Conservation (phyloP, 2,329 filamentous ascomycete species). For the Hypoxylon sp. region DNA sequence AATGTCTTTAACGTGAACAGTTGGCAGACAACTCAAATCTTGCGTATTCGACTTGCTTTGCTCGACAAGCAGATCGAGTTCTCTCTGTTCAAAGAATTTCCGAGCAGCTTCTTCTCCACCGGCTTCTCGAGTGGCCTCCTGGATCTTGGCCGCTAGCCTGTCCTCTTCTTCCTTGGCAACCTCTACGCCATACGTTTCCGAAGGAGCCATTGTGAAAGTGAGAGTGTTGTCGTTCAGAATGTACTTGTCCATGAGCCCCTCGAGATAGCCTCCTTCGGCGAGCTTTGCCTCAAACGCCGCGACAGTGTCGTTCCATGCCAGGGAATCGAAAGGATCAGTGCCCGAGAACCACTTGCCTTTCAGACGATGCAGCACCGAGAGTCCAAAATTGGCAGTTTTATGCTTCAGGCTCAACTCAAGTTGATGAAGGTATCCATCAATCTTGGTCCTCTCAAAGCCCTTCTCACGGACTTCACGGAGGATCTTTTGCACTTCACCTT, state of each 20-base stretch:
- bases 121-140: slow-evolving; percentile 76
- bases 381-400: slow-evolving; percentile 95
- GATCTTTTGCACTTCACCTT: slow-evolving; percentile 79
- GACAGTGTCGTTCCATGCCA: slow-evolving; percentile 93
- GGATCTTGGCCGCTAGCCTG: slow-evolving; percentile 81
- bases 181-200: slow-evolving; percentile 79
- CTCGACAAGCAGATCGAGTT: slow-evolving; percentile 83
- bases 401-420: slow-evolving; percentile 94
- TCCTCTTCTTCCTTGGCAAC: slow-evolving; percentile 82
- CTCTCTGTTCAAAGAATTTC: slow-evolving; percentile 80
- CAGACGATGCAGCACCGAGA: slow-evolving; percentile 88
- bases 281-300: slow-evolving; percentile 84
- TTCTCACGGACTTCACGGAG: slow-evolving; percentile 78
- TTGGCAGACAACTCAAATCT: slow-evolving; percentile 89
- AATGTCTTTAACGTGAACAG: slow-evolving; percentile 90
- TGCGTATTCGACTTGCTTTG: slow-evolving; percentile 88
- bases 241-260: slow-evolving; percentile 89
- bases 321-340: slow-evolving; percentile 88
- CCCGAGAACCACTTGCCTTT: slow-evolving; percentile 97
- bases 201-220: slow-evolving; percentile 95
- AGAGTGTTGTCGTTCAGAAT: slow-evolving; percentile 88
- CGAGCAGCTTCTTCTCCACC: slow-evolving; percentile 80
- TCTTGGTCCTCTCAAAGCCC: slow-evolving; percentile 90
- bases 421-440: slow-evolving; percentile 94
- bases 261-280: slow-evolving; percentile 83